A percentile compares a stretch with the other conserved stretches of the same genome.
phyloP scores from a whole-genome alignment of 306 rosid species.

The Glycine latifolia region DNA sequence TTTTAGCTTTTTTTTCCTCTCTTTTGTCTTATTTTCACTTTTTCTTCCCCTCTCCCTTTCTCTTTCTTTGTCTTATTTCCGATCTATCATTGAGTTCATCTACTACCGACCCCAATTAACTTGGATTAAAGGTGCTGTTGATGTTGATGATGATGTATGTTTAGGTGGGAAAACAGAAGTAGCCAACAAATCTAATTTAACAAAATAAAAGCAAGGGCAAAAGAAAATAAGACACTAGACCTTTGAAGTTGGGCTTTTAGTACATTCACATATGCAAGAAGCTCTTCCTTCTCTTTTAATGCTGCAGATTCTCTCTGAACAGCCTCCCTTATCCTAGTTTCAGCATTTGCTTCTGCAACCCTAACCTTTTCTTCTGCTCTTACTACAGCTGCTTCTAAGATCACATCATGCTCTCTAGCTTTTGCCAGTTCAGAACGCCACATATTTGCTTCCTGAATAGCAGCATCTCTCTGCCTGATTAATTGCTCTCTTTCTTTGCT shows the following conservation, averaged over 20 bases:
- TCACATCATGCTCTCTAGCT: slow-evolving; percentile 92
- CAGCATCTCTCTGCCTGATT: slow-evolving; percentile 80
- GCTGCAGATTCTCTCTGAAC: slow-evolving; percentile 74
- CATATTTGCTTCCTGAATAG: slow-evolving; percentile 86
- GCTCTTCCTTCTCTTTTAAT: slow-evolving; percentile 83
- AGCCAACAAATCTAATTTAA: slow-evolving; percentile 1
- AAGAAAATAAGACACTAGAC: slow-evolving; percentile 47
- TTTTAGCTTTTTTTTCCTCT: no score
- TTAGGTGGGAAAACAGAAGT: slow-evolving; percentile 9
- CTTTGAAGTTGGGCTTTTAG: slow-evolving; percentile 92
- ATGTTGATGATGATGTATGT: no score
- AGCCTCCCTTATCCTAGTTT: slow-evolving; percentile 83
- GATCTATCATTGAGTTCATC: no score
- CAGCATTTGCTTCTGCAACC: slow-evolving; percentile 81
- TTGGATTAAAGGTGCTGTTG: no score
- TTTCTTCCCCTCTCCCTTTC: no score
- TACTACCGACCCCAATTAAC: no score
- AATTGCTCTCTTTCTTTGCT: slow-evolving; percentile 83
- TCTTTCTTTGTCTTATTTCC: no score
- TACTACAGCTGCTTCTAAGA: slow-evolving; percentile 85
- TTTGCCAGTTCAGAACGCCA: slow-evolving; percentile 97
- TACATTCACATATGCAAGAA: slow-evolving; percentile 79
- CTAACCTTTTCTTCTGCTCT: slow-evolving; percentile 95
- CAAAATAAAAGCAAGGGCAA: slow-evolving; percentile 17
- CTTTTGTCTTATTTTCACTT: no score